These are phyloP conservation scores for Collybia mongolica DNA, from an alignment of 768 basidiomycete species.

Conservation along the genomic window DNA sequence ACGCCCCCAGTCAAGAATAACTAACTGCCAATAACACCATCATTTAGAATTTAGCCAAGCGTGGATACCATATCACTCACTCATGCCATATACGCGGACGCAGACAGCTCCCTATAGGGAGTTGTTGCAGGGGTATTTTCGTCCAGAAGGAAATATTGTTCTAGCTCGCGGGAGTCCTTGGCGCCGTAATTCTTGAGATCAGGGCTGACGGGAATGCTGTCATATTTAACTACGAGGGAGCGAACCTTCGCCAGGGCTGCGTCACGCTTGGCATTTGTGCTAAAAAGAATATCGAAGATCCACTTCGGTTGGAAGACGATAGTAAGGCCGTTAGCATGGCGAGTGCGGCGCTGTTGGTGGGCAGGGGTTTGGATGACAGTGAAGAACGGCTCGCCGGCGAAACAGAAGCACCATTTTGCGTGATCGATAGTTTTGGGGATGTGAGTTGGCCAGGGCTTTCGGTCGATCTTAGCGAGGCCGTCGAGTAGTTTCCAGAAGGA, in stretches of 20 bases:
- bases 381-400: conserved; percentile 19
- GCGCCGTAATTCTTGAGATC: conserved; percentile 21
- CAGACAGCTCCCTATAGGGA: conserved; percentile 11
- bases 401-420: conserved; percentile 20
- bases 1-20: too few relatives aligned
- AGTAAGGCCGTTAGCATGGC: conserved; percentile 17
- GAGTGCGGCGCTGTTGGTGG: conserved; percentile 14
- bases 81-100: conserved; percentile 2
- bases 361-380: conserved; percentile 19
- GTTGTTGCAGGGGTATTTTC: conserved; percentile 16
- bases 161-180: conserved; percentile 14
- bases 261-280: conserved; percentile 16
- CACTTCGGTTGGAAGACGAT: conserved; percentile 23
- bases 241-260: conserved; percentile 18
- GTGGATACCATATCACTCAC: not conserved
- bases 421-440: conserved; percentile 14
- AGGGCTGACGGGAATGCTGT: conserved; percentile 18
- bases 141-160: conserved; percentile 18
- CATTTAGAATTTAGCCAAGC: too few relatives aligned
- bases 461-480: conserved; percentile 16
- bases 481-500: conserved; percentile 20
- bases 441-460: conserved; percentile 14
- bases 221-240: conserved; percentile 16
- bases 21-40: too few relatives aligned
- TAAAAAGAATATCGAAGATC: conserved; percentile 21